Percentiles rank a stretch among this genome's conserved stretches.
phyloP scores from a whole-genome alignment of 345 rosid genomes.

The Populus nigra region DNA sequence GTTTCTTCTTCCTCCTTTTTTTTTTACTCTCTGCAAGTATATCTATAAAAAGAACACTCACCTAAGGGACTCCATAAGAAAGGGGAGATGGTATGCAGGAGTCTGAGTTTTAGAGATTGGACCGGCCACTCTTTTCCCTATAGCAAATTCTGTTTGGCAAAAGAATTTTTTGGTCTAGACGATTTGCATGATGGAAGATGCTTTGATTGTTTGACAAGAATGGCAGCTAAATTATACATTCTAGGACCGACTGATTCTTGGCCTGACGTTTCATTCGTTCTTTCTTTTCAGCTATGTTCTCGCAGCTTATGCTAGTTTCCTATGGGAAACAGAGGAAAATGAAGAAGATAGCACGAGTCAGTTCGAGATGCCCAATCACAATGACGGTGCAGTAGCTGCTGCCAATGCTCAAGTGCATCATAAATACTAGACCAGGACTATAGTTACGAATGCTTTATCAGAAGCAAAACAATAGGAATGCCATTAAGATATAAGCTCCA shows the following conservation, averaged over 20 bases:
- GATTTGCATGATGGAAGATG: not conserved
- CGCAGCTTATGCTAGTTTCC: slow-evolving; percentile 76
- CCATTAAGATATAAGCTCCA: not conserved
- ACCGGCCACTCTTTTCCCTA: not conserved
- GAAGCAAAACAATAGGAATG: not conserved
- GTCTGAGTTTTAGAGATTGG: not conserved
- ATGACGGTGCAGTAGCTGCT: slow-evolving; percentile 4
- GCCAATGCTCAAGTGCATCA: slow-evolving; percentile 11
- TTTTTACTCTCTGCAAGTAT: not conserved
- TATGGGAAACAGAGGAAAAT: slow-evolving; percentile 71
- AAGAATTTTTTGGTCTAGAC: not conserved
- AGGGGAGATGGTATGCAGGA: not conserved
- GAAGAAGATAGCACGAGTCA: slow-evolving; percentile 13
- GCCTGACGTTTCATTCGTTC: not conserved
- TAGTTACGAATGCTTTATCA: not conserved
- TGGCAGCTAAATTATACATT: not conserved
- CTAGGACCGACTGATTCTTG: not conserved
- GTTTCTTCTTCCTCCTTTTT: not conserved
- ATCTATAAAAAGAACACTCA: not conserved
- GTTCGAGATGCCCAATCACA: slow-evolving; percentile 4
- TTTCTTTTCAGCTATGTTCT: slow-evolving; percentile 55
- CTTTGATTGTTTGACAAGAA: not conserved
- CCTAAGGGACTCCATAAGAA: not conserved
- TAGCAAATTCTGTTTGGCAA: not conserved
- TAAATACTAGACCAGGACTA: not conserved